Evolutionary conservation across 129 eudicot species (phyloP).

Genomic region (Lactuca saligna): DNA sequence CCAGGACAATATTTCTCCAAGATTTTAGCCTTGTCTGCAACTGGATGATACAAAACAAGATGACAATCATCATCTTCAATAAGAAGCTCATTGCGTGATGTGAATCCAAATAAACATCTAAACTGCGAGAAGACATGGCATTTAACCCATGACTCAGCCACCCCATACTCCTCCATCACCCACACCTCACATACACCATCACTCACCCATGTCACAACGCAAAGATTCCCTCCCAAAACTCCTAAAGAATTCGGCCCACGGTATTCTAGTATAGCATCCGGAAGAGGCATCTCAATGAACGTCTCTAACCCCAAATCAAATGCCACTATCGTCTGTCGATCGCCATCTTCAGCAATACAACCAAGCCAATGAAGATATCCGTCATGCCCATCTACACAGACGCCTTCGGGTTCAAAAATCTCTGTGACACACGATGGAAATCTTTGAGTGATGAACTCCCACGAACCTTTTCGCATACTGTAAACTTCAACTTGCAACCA

Average conservation of each 20-base stretch:
- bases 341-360: not conserved
- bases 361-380: not conserved
- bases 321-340: not conserved
- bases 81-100: too few species aligned
- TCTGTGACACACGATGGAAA: not conserved
- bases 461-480: slow-evolving; percentile 4
- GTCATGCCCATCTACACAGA: not conserved
- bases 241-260: not conserved
- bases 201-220: not conserved
- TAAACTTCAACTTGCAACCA: not conserved
- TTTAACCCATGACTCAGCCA: too few species aligned
- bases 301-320: slow-evolving; percentile 4
- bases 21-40: too few species aligned
- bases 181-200: not conserved
- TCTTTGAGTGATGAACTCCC: not conserved
- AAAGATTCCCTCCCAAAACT: slow-evolving; percentile 8
- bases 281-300: slow-evolving; percentile 5
- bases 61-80: too few species aligned
- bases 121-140: too few species aligned
- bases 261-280: not conserved
- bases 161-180: too few species aligned
- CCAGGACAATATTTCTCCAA: too few species aligned
- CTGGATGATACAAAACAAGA: too few species aligned
- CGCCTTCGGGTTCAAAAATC: not conserved
- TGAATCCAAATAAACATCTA: too few species aligned